Percentiles rank a stretch among this genome's conserved stretches.
Evolutionary conservation across 2,329 filamentous ascomycete species (phyloP).

Genomic region (Rugonectria rugulosa): DNA sequence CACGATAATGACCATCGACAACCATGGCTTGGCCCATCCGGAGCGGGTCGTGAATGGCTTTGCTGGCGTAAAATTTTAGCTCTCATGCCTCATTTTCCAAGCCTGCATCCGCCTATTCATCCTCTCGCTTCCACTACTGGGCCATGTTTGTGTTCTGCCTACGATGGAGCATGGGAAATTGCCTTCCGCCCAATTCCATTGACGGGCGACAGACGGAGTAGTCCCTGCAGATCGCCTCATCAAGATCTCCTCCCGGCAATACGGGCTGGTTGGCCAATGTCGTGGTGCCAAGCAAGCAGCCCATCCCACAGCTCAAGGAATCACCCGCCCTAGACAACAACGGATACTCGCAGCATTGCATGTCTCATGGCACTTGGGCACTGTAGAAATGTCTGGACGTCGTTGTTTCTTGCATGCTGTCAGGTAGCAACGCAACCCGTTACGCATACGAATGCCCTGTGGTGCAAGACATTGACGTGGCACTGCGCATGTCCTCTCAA

Average conservation of each 20-base stretch:
- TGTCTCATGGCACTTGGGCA: background rate
- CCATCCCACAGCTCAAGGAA: background rate
- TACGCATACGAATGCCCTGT: constrained; percentile 9
- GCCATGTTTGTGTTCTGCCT: background rate
- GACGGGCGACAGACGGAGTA: constrained; percentile 3
- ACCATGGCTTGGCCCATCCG: constrained; percentile 2
- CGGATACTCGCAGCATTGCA: background rate
- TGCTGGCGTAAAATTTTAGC: constrained; percentile 4
- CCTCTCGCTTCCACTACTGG: constrained; percentile 11
- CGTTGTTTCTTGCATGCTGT: background rate
- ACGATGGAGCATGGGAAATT: constrained; percentile 13
- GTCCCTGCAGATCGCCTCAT: constrained; percentile 8
- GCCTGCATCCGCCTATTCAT: background rate
- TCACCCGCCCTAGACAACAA: background rate
- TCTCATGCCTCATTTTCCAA: constrained; percentile 7
- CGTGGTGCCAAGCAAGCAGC: background rate
- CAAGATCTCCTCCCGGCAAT: constrained; percentile 3
- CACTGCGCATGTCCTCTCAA: constrained; percentile 2
- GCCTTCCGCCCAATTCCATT: background rate
- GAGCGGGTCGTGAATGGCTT: constrained; percentile 8
- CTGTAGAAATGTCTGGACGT: background rate
- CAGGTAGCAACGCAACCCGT: constrained; percentile 8
- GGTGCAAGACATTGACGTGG: constrained; percentile 18
- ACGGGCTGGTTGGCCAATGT: background rate
- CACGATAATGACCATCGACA: background rate